Evolutionary conservation across 2,329 filamentous ascomycete species (phyloP).

Genomic region (Curvularia eragrostidis): DNA sequence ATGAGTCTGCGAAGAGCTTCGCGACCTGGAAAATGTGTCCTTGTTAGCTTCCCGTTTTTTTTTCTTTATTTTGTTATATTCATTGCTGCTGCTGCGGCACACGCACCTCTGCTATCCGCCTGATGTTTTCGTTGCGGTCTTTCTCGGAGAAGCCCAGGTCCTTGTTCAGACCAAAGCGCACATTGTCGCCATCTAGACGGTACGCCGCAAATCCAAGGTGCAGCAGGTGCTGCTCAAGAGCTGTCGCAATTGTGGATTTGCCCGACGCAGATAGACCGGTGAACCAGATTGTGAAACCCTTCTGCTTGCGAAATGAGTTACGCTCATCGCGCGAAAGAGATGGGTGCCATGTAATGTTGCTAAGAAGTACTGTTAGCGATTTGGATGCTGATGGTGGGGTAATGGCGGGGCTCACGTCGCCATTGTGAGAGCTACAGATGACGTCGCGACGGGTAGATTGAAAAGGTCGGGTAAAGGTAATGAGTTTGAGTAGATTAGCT

Average conservation of each 20-base stretch:
- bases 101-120: conserved; percentile 81
- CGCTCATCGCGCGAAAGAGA: conserved; percentile 81
- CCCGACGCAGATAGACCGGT: conserved; percentile 95
- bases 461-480: not conserved
- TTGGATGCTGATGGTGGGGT: conserved; percentile 29
- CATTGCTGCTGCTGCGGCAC: not conserved
- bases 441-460: not conserved
- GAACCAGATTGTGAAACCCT: conserved; percentile 95
- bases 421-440: conserved; percentile 29
- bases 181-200: conserved; percentile 96
- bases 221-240: conserved; percentile 94
- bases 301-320: conserved; percentile 76
- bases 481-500: conserved; percentile 2
- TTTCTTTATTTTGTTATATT: not conserved
- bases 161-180: conserved; percentile 97
- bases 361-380: conserved; percentile 48
- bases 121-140: conserved; percentile 97
- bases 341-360: conserved; percentile 90
- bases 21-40: conserved; percentile 67
- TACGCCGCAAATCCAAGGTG: conserved; percentile 84
- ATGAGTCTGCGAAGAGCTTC: conserved; percentile 92
- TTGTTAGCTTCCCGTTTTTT: not conserved
- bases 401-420: conserved; percentile 45
- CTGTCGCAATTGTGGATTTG: conserved; percentile 96
- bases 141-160: conserved; percentile 93